Evolutionary conservation across 2,329 filamentous ascomycete species (phyloP).

Genomic region (Aotearoamyces nothofagi): DNA sequence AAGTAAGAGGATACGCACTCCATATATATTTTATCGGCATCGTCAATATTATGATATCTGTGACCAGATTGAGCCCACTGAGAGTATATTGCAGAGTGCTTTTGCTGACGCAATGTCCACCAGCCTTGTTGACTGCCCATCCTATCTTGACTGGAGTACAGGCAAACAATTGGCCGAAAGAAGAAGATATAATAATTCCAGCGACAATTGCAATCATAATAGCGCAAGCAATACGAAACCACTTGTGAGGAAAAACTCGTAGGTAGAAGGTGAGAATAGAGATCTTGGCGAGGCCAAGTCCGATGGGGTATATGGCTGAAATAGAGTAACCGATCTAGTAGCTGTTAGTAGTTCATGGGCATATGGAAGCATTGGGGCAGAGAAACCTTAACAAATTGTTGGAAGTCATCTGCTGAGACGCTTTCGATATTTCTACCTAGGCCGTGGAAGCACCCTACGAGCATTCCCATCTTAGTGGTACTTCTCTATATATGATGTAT

Average conservation of each 20-base stretch:
- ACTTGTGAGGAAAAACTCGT: conserved; percentile 2
- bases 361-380: too few species aligned
- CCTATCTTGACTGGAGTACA: conserved; percentile 7
- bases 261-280: conserved; percentile 6
- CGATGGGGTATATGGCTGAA: conserved; percentile 15
- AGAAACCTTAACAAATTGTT: too few species aligned
- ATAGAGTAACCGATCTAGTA: too few species aligned
- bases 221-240: background rate
- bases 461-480: too few species aligned
- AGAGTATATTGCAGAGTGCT: background rate
- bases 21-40: conserved; percentile 3
- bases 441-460: too few species aligned
- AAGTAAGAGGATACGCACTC: background rate
- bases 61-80: conserved; percentile 1
- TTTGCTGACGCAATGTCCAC: background rate
- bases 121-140: too few species aligned
- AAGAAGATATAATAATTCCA: conserved; percentile 2
- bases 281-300: conserved; percentile 3
- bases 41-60: conserved; percentile 1
- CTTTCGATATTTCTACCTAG: too few species aligned
- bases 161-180: conserved; percentile 6
- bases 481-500: too few species aligned
- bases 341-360: too few species aligned
- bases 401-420: too few species aligned
- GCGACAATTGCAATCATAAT: conserved; percentile 1